Conservation (phyloP, 345 rosid species). For the Limnanthes douglasii region DNA sequence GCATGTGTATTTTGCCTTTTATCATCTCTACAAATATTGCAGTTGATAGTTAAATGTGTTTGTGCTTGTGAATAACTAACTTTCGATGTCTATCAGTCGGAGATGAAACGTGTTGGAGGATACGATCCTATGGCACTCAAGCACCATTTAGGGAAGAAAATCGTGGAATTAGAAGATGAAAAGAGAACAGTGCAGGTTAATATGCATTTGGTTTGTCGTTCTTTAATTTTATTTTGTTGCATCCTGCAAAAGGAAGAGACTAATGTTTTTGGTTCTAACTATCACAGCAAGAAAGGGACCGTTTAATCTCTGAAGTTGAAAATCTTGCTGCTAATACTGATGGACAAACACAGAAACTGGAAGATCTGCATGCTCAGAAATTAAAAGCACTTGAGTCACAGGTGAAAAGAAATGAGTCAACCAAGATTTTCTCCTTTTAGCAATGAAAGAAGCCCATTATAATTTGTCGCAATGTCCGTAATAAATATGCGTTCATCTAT, state of each 20-base stretch:
- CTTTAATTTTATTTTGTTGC: constrained; percentile 1
- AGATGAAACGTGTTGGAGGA: constrained; percentile 86
- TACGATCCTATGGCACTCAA: constrained; percentile 55
- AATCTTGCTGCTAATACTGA: constrained; percentile 64
- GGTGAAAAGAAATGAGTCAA: constrained; percentile 20
- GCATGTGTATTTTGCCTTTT: constrained; percentile 1
- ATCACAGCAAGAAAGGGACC: constrained; percentile 87
- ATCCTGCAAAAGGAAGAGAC: not conserved
- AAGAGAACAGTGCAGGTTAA: constrained; percentile 78
- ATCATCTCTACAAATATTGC: no score
- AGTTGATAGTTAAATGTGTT: constrained; percentile 2
- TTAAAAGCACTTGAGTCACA: constrained; percentile 78
- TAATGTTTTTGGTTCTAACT: constrained; percentile 4
- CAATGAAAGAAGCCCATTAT: no score
- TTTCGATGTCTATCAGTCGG: constrained; percentile 37
- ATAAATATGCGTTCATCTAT: no score
- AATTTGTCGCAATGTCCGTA: no score
- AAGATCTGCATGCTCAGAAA: constrained; percentile 73
- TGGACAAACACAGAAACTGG: constrained; percentile 77
- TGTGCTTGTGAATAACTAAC: not conserved
- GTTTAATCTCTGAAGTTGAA: constrained; percentile 73
- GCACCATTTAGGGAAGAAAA: constrained; percentile 93
- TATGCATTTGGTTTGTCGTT: constrained; percentile 3
- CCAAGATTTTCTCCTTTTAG: constrained; percentile 1
- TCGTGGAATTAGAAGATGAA: constrained; percentile 81